Base-by-base conservation (phyloP, 768 basidiomycete species). In the Cyathus striatus region DNA sequence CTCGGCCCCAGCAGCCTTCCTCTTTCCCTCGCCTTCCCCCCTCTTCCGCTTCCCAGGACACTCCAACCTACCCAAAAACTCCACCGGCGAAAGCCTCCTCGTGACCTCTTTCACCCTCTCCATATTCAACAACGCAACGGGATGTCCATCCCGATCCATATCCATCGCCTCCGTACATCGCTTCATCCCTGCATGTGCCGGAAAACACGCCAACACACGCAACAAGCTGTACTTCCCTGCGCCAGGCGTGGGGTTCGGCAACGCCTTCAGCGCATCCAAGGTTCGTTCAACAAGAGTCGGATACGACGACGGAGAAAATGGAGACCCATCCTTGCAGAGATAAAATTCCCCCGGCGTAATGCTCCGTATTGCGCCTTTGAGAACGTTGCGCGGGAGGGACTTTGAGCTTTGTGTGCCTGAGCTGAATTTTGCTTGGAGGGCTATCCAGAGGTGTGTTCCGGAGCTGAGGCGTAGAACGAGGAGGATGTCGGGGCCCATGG, bases 401-500 rank as follows among this genome's bases (percentile, higher is more conserved):
- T n/a, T n/a, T n/a, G n/a, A n/a, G 1, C 61, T 58, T 9, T 61
- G 64, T 43, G 55, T 63, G 9, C 65, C 65, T 12, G 49, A 21
- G 1, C 63, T 66, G 40, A 57, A 67, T 38, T 73, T 72, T 3
- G 64, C 66, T 43, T 72, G 70, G 18, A 73, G 44, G 1, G 63
- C 65, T 5, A 72, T 71, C 71, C 70, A 74, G 18, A 73, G 58
- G 1, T 56, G 44, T 1, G 60, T 55, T 6, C 54, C 60, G 23
- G 69, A 64, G 2, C 54, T 51, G 2, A 75, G 55, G 23, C 50
- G 55, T 17, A 75, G 42, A 1, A 68, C 57, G 24, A 75, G 71
- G 7, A 75, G 35, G 3, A 70, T 49, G 47, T 73, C 70, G 0
- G 71, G 72, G 1, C 70, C 69, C 70, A 72, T 70, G 1, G 54